Conservation (phyloP, 1,284 basidiomycete species). For the Ustilago cynodontis region DNA sequence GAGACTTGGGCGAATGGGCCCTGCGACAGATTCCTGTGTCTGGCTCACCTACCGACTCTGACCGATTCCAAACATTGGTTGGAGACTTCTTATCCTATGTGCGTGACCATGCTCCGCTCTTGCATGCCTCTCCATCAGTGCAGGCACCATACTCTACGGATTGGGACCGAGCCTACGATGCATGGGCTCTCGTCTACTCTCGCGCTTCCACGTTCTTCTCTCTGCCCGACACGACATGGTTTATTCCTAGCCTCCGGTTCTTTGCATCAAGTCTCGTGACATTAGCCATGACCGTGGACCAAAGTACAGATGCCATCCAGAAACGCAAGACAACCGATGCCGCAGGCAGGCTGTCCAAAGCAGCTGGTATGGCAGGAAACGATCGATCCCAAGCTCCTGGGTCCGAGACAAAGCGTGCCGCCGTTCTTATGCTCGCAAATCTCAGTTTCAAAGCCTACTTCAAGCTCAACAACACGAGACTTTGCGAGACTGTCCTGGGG, state of each 20-base stretch:
- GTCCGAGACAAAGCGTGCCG: slow-evolving; percentile 62
- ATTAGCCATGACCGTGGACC: slow-evolving; percentile 45
- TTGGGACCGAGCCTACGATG: slow-evolving; percentile 53
- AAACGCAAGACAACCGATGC: slow-evolving; percentile 66
- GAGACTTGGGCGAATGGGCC: slow-evolving; percentile 36
- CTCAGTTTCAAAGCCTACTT: slow-evolving; percentile 69
- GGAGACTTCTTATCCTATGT: slow-evolving; percentile 45
- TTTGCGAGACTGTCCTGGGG: slow-evolving; percentile 72
- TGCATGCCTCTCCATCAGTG: slow-evolving; percentile 15
- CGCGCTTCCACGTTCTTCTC: slow-evolving; percentile 66
- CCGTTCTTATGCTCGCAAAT: slow-evolving; percentile 66
- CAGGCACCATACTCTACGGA: slow-evolving; percentile 19
- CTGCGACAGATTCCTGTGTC: slow-evolving; percentile 37
- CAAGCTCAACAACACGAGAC: slow-evolving; percentile 70
- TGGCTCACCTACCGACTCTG: slow-evolving; percentile 40
- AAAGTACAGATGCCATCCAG: slow-evolving; percentile 32
- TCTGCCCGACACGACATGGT: slow-evolving; percentile 67
- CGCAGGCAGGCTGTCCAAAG: slow-evolving; percentile 63
- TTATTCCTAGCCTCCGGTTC: slow-evolving; percentile 57
- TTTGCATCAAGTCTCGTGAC: slow-evolving; percentile 50
- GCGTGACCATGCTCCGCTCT: slow-evolving; percentile 32
- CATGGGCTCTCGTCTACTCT: slow-evolving; percentile 59
- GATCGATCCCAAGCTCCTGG: slow-evolving; percentile 60
- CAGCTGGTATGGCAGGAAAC: slow-evolving; percentile 66
- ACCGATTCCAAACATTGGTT: slow-evolving; percentile 51